Evolutionary conservation across 2,329 filamentous ascomycete species (phyloP).

Genomic region (Ophiostoma sp.): DNA sequence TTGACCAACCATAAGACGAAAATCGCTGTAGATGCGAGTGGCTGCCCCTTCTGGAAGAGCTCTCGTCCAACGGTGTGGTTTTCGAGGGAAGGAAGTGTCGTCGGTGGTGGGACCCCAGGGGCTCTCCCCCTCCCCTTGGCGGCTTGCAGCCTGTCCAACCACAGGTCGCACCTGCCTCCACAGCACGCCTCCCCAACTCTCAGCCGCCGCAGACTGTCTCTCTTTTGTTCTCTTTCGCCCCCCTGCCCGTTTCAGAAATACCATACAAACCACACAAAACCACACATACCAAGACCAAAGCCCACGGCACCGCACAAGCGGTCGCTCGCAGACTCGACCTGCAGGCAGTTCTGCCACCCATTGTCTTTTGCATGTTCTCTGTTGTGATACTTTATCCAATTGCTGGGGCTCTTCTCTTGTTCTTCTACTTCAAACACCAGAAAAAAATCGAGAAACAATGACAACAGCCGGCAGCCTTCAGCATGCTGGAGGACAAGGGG

Average conservation of each 20-base stretch:
- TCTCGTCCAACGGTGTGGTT: slow-evolving; percentile 6
- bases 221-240: background rate
- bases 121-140: slow-evolving; percentile 4
- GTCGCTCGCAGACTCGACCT: background rate
- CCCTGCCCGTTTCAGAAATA: slow-evolving; percentile 19
- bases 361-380: background rate
- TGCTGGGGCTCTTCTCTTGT: background rate
- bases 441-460: background rate
- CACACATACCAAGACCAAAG: background rate
- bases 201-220: background rate
- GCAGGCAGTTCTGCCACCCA: background rate
- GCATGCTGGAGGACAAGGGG: background rate
- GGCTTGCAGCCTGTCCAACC: background rate
- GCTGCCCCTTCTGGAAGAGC: background rate
- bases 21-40: background rate
- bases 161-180: background rate
- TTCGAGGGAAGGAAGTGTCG: background rate
- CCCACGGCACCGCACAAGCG: slow-evolving; percentile 5
- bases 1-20: background rate
- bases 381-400: background rate
- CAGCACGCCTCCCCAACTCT: background rate
- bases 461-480: background rate
- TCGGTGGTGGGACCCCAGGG: slow-evolving; percentile 5
- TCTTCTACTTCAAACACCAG: background rate
- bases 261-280: background rate